Evolutionary conservation across 2,329 filamentous ascomycete genomes (phyloP).

Genomic region (Mycogone perniciosa): DNA sequence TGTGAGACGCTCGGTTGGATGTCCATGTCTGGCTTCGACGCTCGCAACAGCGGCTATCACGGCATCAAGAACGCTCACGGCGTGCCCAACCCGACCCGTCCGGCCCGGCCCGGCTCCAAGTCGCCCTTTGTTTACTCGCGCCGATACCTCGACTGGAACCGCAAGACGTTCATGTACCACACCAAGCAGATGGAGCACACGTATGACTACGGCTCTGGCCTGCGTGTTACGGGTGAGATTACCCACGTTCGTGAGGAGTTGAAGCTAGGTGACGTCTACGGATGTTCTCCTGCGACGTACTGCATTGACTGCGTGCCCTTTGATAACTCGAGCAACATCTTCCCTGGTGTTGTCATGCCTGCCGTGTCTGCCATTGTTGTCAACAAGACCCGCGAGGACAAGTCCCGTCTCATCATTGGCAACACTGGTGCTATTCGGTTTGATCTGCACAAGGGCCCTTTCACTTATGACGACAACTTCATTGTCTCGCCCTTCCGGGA

Average conservation of each 20-base stretch:
- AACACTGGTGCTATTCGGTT: constrained; percentile 58
- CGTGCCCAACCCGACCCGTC: constrained; percentile 34
- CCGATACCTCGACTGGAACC: constrained; percentile 63
- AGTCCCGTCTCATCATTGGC: constrained; percentile 49
- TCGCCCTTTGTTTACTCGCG: constrained; percentile 45
- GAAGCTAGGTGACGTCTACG: constrained; percentile 50
- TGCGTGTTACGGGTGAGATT: constrained; percentile 42
- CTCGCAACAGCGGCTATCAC: constrained; percentile 35
- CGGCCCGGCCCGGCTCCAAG: constrained; percentile 31
- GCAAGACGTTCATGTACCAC: constrained; percentile 59
- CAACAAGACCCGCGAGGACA: constrained; percentile 42
- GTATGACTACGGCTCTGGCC: constrained; percentile 45
- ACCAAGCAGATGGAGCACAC: constrained; percentile 42
- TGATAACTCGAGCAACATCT: constrained; percentile 47
- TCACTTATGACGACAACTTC: constrained; percentile 47
- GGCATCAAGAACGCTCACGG: constrained; percentile 31
- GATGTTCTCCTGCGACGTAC: constrained; percentile 55
- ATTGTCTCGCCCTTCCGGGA: constrained; percentile 52
- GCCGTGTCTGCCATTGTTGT: constrained; percentile 47
- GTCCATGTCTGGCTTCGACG: constrained; percentile 54
- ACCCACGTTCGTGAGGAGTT: constrained; percentile 44
- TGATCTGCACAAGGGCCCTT: constrained; percentile 56
- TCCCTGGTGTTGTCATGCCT: constrained; percentile 40
- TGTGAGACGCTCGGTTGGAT: constrained; percentile 64
- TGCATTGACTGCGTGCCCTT: constrained; percentile 52